Percentiles rank a stretch among this genome's conserved stretches.
These are phyloP conservation scores for Puccinia polysora DNA, from an alignment of 1,284 basidiomycete genomes.

Conservation along the genomic window DNA sequence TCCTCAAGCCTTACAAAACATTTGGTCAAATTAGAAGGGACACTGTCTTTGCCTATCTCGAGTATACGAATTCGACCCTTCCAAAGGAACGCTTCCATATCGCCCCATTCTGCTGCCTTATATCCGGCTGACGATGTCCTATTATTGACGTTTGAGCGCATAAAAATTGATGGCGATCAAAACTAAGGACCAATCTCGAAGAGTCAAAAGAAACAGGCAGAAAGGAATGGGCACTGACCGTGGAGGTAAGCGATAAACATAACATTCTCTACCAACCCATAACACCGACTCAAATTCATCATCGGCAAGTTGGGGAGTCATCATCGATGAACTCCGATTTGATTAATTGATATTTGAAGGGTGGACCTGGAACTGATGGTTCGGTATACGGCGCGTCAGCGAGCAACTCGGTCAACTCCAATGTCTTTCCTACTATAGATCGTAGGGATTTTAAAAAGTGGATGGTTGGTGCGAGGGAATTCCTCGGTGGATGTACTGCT, in stretches of 20 bases:
- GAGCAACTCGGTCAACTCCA: too few relatives aligned
- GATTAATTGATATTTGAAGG: too few relatives aligned
- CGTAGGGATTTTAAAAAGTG: too few relatives aligned
- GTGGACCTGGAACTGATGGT: too few relatives aligned
- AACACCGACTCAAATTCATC: constrained; percentile 78
- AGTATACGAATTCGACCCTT: constrained; percentile 80
- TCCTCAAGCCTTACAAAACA: constrained; percentile 70
- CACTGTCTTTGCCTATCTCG: constrained; percentile 58
- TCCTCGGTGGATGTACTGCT: too few relatives aligned
- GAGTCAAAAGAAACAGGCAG: background rate
- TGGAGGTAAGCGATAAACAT: constrained; percentile 56
- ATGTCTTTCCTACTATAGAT: too few relatives aligned
- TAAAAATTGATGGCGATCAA: background rate
- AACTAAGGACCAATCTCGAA: too few relatives aligned
- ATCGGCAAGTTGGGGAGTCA: too few relatives aligned
- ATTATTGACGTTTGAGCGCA: constrained; percentile 56
- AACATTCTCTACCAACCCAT: constrained; percentile 77
- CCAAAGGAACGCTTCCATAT: constrained; percentile 75
- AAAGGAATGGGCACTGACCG: background rate
- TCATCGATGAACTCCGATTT: too few relatives aligned
- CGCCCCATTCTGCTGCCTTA: constrained; percentile 76
- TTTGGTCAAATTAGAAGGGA: constrained; percentile 51
- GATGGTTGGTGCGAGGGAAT: too few relatives aligned
- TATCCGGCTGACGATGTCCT: constrained; percentile 77
- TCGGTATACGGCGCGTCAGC: too few relatives aligned